Evolutionary conservation across 768 basidiomycete genomes (phyloP), one percentile per base, ranked within the genome.

Genomic region (Boletus sp.): DNA sequence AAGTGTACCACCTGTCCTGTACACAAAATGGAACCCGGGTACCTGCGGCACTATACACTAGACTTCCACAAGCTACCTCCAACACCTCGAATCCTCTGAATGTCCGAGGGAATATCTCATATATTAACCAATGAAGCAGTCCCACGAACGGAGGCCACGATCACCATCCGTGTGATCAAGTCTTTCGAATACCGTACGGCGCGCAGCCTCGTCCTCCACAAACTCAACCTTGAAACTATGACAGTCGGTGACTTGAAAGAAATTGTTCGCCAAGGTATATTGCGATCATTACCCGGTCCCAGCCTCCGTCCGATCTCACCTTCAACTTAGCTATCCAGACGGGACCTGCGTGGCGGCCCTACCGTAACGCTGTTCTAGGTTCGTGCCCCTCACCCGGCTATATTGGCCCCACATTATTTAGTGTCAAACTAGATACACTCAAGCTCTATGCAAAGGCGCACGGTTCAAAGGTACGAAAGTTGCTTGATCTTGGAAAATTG

Each of bases 391-490:
- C 34, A 46, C n/a, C 27, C 2, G 19, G 14, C 17, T 25, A 42
- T 34, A 13, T 25, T 7, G 9, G 46, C 32, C 29, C 17, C 32
- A 17, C 32, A 37, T 37, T 49, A 55, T 51, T 43, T 30, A 13
- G 53, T 43, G 45, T 29, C 52, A 42, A 60, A 27, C 15, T 59
- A 97, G 95, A 99, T 70, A 95, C 95, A 11, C 63, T 98, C 54
- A 99, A 99, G 68, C 73, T 98, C 17, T 99, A 99, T 69, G 90
- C 92, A 5, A 86, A 85, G 67, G 97, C 96, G 2, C 96, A 98
- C 66, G 94, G 95, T 11, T 81, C 93, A 50, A 99, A 99, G 82
- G 96, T 89, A 21, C 19, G 46, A 17, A 25, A 30, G 8, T 29
- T 17, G 7, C 35, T 30, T 37, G 29, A 25, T 43, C 34, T 52